Conservation (phyloP, 108 stramenopile species). For the Fragilaria radians region DNA sequence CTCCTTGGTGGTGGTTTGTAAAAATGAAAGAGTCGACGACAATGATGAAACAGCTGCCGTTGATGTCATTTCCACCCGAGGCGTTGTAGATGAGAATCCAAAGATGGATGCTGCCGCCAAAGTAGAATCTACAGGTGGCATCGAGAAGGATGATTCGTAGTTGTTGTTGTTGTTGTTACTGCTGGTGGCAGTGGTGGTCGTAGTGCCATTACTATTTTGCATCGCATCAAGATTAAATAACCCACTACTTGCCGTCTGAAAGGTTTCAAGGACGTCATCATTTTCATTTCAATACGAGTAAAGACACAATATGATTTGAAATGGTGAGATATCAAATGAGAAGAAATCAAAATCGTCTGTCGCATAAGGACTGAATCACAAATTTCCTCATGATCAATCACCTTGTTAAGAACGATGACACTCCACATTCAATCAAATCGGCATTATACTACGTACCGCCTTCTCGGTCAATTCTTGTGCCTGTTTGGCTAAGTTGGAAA, state of each 20-base stretch:
- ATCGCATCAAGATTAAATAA: constrained; percentile 69
- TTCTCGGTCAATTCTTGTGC: constrained; percentile 60
- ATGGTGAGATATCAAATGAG: background rate
- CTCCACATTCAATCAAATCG: background rate
- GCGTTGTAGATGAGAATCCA: background rate
- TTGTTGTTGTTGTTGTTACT: background rate
- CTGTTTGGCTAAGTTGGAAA: constrained; percentile 59
- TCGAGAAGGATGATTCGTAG: too few species aligned
- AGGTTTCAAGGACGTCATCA: constrained; percentile 13
- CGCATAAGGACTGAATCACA: background rate
- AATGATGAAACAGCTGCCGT: background rate
- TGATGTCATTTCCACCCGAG: background rate
- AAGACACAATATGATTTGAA: background rate
- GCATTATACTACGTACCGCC: background rate
- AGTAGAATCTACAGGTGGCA: too few species aligned
- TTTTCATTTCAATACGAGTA: constrained; percentile 2
- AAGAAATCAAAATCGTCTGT: background rate
- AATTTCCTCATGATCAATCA: background rate
- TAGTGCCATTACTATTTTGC: constrained; percentile 13
- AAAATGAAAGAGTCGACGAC: background rate
- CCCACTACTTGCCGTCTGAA: background rate
- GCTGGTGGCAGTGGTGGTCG: background rate
- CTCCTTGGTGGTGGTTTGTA: background rate
- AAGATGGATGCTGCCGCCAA: too few species aligned
- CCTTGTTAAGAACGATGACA: background rate